Percentiles rank a stretch among this genome's conserved stretches.
Evolutionary conservation across 768 basidiomycete species (phyloP).

Genomic region (Gloeophyllum trabeum): DNA sequence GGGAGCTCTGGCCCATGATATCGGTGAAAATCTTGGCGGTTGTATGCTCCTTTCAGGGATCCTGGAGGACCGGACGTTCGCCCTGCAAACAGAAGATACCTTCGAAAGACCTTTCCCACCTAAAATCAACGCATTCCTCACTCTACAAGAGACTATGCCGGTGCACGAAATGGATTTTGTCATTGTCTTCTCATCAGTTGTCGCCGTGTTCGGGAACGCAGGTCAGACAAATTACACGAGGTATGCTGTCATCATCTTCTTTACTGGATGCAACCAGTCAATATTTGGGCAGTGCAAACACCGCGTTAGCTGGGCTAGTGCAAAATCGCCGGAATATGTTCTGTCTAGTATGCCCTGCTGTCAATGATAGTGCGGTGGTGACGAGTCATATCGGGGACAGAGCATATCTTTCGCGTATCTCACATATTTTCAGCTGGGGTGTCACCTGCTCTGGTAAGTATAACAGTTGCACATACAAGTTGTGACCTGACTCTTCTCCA

Average conservation of each 20-base stretch:
- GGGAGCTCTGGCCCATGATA: background rate
- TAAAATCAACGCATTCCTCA: slow-evolving; percentile 6
- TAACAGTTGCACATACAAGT: too few relatives aligned
- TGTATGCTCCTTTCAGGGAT: slow-evolving; percentile 9
- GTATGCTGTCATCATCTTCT: too few relatives aligned
- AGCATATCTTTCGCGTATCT: too few relatives aligned
- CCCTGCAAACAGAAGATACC: slow-evolving; percentile 6
- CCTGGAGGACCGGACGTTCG: slow-evolving; percentile 8
- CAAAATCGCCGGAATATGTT: too few relatives aligned
- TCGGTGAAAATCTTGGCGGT: slow-evolving; percentile 7
- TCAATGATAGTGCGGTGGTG: too few relatives aligned
- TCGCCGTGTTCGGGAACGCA: slow-evolving; percentile 7
- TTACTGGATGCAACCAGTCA: too few relatives aligned
- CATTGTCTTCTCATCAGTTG: slow-evolving; percentile 11
- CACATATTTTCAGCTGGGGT: too few relatives aligned
- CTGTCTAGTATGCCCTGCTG: too few relatives aligned
- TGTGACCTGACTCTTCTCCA: background rate
- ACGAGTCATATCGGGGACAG: too few relatives aligned
- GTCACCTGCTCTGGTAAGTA: too few relatives aligned
- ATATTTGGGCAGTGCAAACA: too few relatives aligned
- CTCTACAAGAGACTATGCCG: slow-evolving; percentile 2
- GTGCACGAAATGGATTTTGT: slow-evolving; percentile 8
- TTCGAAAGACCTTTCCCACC: slow-evolving; percentile 4
- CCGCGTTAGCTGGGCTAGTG: too few relatives aligned
- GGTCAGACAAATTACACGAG: slow-evolving; percentile 11